phyloP scores from a whole-genome alignment of 805 yeast species.

The Martiniozyma abietophila region DNA sequence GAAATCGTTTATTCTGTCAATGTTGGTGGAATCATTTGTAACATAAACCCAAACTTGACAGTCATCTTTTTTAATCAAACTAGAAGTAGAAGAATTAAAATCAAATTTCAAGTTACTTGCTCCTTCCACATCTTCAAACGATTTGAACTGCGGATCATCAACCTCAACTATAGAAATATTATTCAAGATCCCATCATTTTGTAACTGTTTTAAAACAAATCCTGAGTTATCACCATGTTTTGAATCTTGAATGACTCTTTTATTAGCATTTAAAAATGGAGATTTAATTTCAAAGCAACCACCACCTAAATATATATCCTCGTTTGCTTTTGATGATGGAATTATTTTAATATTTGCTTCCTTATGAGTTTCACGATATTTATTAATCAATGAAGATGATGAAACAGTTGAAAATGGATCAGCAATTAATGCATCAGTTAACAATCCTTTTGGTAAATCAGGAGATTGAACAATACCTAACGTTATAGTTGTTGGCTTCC shows the following conservation, averaged over 20 bases:
- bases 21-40: slow-evolving; percentile 16
- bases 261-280: slow-evolving; percentile 23
- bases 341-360: slow-evolving; percentile 11
- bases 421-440: slow-evolving; percentile 20
- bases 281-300: slow-evolving; percentile 19
- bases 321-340: slow-evolving; percentile 7
- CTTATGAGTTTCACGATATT: slow-evolving; percentile 8
- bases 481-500: slow-evolving; percentile 17
- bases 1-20: slow-evolving; percentile 17
- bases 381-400: slow-evolving; percentile 14
- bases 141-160: slow-evolving; percentile 9
- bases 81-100: background rate
- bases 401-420: slow-evolving; percentile 25
- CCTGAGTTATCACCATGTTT: slow-evolving; percentile 18
- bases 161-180: slow-evolving; percentile 25
- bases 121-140: slow-evolving; percentile 11
- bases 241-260: slow-evolving; percentile 22
- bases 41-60: slow-evolving; percentile 26
- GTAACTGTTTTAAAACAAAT: slow-evolving; percentile 7
- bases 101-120: slow-evolving; percentile 10
- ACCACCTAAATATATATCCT: slow-evolving; percentile 7
- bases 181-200: slow-evolving; percentile 19
- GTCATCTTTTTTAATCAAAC: slow-evolving; percentile 7
- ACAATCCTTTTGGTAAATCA: slow-evolving; percentile 14
- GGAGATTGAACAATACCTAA: slow-evolving; percentile 23